Percentiles rank a stretch among this genome's conserved stretches.
phyloP scores from a whole-genome alignment of 768 basidiomycete genomes.

The Mycena epipterygia region DNA sequence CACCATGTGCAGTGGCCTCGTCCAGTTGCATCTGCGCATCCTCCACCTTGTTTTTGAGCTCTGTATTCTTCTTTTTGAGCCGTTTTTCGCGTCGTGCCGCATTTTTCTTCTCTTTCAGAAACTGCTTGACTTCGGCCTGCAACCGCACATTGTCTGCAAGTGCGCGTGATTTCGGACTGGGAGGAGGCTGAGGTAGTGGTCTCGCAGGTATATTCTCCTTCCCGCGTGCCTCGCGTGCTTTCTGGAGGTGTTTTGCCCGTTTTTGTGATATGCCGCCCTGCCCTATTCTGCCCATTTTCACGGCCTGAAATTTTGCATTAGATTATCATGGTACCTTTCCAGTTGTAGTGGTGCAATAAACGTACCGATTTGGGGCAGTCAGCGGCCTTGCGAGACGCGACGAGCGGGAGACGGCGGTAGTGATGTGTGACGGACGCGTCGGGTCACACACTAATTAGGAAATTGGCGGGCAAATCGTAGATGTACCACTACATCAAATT shows the following conservation, averaged over 20 bases:
- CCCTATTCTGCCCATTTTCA: conserved; percentile 18
- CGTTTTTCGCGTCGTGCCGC: neutral
- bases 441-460: neutral
- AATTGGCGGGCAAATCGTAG: conserved; percentile 8
- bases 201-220: conserved; percentile 2
- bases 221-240: neutral
- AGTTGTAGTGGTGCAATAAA: neutral
- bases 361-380: neutral
- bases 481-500: conserved; percentile 21
- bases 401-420: neutral
- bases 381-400: conserved; percentile 12
- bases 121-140: neutral
- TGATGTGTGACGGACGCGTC: neutral
- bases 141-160: conserved; percentile 8
- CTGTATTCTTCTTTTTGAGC: neutral
- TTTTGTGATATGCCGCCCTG: neutral
- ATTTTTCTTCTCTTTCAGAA: conserved; percentile 12
- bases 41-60: neutral
- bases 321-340: neutral
- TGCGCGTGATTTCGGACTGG: neutral
- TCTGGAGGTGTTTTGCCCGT: neutral
- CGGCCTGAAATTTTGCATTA: conserved; percentile 6
- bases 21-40: conserved; percentile 11
- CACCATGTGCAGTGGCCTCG: conserved; percentile 1
- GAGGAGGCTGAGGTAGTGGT: neutral